These are phyloP conservation scores for Skeletonema marinoi DNA, from an alignment of 108 stramenopile species.

Conservation along the genomic window DNA sequence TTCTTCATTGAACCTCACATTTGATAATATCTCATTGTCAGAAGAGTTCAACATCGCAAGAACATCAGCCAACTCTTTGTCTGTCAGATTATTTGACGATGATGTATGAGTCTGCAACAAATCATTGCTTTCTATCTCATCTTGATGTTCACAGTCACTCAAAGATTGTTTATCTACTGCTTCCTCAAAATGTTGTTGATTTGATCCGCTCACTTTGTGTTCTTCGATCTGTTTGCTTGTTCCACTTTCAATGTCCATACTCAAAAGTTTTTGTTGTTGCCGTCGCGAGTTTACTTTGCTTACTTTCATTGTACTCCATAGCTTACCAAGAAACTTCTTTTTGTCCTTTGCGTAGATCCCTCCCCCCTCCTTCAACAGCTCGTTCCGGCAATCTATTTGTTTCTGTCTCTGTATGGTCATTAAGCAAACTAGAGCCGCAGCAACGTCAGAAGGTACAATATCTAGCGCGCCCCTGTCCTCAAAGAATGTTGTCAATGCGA, in stretches of 20 bases:
- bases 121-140: not conserved
- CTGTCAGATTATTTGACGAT: not conserved
- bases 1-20: not conserved
- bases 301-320: slow-evolving; percentile 22
- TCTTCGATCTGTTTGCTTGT: not conserved
- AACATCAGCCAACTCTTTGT: not conserved
- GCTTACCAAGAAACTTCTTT: not conserved
- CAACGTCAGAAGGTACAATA: slow-evolving; percentile 55
- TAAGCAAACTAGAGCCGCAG: slow-evolving; percentile 50
- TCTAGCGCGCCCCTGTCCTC: slow-evolving; percentile 72
- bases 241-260: not conserved
- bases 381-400: slow-evolving; percentile 41
- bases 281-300: not conserved
- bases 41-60: not conserved
- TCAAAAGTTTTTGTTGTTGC: not conserved
- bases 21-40: not conserved
- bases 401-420: slow-evolving; percentile 50
- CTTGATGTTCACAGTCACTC: not conserved
- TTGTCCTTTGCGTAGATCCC: slow-evolving; percentile 39
- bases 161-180: not conserved
- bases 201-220: not conserved
- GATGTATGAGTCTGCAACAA: not conserved
- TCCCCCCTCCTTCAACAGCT: slow-evolving; percentile 33
- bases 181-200: not conserved
- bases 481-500: slow-evolving; percentile 83